Percentiles rank a stretch among this genome's conserved stretches.
These are phyloP conservation scores for Alternaria dauci DNA, from an alignment of 2,329 filamentous ascomycete species.

Conservation along the genomic window DNA sequence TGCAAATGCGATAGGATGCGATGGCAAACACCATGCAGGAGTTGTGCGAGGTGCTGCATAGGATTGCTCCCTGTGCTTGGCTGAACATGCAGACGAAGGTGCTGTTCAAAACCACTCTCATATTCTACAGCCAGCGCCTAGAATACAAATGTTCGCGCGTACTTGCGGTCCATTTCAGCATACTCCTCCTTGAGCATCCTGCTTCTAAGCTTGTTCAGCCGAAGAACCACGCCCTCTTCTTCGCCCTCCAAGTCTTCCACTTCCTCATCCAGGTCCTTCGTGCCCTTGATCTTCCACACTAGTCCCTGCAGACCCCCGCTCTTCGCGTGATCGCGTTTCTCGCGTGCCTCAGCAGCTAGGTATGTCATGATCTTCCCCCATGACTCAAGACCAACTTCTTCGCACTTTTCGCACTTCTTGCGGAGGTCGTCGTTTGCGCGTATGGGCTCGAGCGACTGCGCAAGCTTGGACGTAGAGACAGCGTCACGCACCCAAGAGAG, in stretches of 20 bases:
- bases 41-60: not conserved
- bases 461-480: slow-evolving; percentile 75
- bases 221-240: slow-evolving; percentile 45
- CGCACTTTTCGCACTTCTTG: slow-evolving; percentile 77
- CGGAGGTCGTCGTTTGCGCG: slow-evolving; percentile 54
- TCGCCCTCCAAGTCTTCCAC: slow-evolving; percentile 47
- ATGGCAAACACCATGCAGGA: not conserved
- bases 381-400: slow-evolving; percentile 78
- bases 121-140: slow-evolving; percentile 21
- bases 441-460: slow-evolving; percentile 58
- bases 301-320: slow-evolving; percentile 29
- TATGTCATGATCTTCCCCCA: slow-evolving; percentile 82
- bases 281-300: slow-evolving; percentile 41
- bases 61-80: not conserved
- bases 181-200: slow-evolving; percentile 47
- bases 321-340: slow-evolving; percentile 36
- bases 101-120: not conserved
- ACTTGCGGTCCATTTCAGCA: slow-evolving; percentile 48
- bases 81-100: not conserved
- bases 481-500: slow-evolving; percentile 90
- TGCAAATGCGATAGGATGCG: not conserved
- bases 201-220: slow-evolving; percentile 46
- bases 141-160: slow-evolving; percentile 48
- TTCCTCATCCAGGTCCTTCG: slow-evolving; percentile 36
- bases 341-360: slow-evolving; percentile 62